Conservation (phyloP, 192 early-diverging fungal genomes). For the Mortierella alpina region DNA sequence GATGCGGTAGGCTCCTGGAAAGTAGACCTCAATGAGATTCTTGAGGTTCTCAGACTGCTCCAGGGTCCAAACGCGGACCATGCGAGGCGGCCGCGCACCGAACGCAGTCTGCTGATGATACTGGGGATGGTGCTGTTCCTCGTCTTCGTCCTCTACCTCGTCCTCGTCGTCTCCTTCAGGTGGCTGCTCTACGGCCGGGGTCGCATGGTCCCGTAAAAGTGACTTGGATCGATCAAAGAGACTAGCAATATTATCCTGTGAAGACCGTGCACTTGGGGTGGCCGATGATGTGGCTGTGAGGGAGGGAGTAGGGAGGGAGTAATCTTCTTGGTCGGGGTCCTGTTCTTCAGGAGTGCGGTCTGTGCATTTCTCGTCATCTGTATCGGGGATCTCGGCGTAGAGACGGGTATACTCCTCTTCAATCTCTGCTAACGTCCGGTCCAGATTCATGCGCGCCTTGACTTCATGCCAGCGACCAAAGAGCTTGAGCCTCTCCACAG, state of each 20-base stretch:
- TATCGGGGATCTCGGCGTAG: slow-evolving; percentile 40
- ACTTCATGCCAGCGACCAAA: slow-evolving; percentile 34
- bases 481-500: slow-evolving; percentile 27
- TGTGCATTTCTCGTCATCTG: slow-evolving; percentile 16
- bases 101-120: background rate
- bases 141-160: slow-evolving; percentile 11
- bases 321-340: background rate
- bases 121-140: slow-evolving; percentile 2
- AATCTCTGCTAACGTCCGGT: slow-evolving; percentile 29
- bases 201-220: background rate
- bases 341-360: background rate
- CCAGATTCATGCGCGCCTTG: slow-evolving; percentile 30
- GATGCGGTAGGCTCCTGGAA: slow-evolving; percentile 46
- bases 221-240: slow-evolving; percentile 17
- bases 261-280: slow-evolving; percentile 28
- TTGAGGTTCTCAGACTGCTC: slow-evolving; percentile 47
- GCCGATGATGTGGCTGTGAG: slow-evolving; percentile 28
- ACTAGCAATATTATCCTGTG: slow-evolving; percentile 20
- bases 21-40: slow-evolving; percentile 43
- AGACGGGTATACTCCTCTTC: slow-evolving; percentile 40
- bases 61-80: slow-evolving; percentile 44
- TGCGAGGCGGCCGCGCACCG: slow-evolving; percentile 12
- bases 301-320: slow-evolving; percentile 14
- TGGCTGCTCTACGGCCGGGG: background rate
- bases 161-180: slow-evolving; percentile 17